Conservation (phyloP, 345 rosid species). For the Mallotus nudiflorus region DNA sequence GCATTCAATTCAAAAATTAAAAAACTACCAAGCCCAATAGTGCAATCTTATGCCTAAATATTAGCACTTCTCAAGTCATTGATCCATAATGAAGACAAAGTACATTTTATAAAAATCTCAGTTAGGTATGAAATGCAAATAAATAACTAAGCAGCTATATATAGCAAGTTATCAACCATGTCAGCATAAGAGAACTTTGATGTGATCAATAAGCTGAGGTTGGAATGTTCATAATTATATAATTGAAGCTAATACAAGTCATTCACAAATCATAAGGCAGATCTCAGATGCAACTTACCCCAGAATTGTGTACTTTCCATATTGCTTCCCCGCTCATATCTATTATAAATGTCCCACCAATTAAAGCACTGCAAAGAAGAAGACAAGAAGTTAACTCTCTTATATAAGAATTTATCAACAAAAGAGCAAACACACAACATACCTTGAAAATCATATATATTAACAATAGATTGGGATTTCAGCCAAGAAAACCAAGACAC, state of each 20-base stretch:
- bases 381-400: too few relatives aligned
- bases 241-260: background rate
- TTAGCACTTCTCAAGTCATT: background rate
- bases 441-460: too few relatives aligned
- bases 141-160: too few relatives aligned
- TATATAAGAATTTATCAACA: background rate
- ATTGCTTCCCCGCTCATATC: constrained; percentile 50
- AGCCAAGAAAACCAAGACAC: background rate
- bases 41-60: background rate
- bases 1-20: too few relatives aligned
- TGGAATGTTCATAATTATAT: background rate
- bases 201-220: background rate
- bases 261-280: too few relatives aligned
- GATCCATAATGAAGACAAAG: background rate
- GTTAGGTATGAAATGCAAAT: background rate
- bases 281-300: constrained; percentile 41
- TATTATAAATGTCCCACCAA: constrained; percentile 43
- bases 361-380: constrained; percentile 41
- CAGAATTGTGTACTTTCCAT: constrained; percentile 61
- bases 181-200: too few relatives aligned
- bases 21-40: background rate
- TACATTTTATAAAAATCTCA: background rate
- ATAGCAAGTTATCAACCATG: too few relatives aligned
- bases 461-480: too few relatives aligned
- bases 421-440: background rate